A percentile compares a stretch with the other conserved stretches of the same genome.
phyloP scores from a whole-genome alignment of 331 rosid species.

The Dryas integrifolia region DNA sequence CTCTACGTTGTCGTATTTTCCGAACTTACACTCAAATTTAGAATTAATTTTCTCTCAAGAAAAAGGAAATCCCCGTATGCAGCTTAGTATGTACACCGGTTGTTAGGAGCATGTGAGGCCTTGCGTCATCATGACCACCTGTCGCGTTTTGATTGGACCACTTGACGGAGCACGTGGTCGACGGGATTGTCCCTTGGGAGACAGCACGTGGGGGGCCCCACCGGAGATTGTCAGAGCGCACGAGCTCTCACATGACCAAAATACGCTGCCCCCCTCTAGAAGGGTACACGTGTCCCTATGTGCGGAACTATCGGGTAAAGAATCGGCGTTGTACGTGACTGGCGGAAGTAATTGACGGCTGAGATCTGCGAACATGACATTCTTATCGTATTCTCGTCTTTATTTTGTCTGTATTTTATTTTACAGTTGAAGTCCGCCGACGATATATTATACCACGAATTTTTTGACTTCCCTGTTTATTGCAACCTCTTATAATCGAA shows the following conservation, averaged over 20 bases:
- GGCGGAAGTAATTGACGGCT: conserved; percentile 33
- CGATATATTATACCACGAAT: neutral
- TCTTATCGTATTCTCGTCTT: conserved; percentile 23
- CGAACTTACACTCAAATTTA: neutral
- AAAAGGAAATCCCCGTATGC: neutral
- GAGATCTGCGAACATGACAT: conserved; percentile 25
- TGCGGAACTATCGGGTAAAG: conserved; percentile 33
- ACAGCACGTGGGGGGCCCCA: conserved; percentile 58
- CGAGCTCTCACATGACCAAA: conserved; percentile 53
- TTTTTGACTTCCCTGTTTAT: neutral
- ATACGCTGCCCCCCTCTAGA: conserved; percentile 8
- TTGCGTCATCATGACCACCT: conserved; percentile 15
- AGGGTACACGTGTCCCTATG: conserved; percentile 31
- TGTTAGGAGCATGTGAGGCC: conserved; percentile 15
- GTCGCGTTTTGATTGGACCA: conserved; percentile 1
- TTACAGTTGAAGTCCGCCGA: neutral
- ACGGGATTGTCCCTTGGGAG: neutral
- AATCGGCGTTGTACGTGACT: conserved; percentile 35
- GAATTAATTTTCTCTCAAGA: neutral
- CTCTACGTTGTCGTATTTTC: conserved; percentile 13
- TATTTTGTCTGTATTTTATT: neutral
- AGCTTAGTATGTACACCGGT: neutral
- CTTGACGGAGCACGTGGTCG: conserved; percentile 46
- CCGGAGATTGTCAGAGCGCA: conserved; percentile 31
- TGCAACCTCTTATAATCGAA: no score